These are phyloP conservation scores for Pleurotus platypus DNA, from an alignment of 768 basidiomycete genomes.

Conservation along the genomic window DNA sequence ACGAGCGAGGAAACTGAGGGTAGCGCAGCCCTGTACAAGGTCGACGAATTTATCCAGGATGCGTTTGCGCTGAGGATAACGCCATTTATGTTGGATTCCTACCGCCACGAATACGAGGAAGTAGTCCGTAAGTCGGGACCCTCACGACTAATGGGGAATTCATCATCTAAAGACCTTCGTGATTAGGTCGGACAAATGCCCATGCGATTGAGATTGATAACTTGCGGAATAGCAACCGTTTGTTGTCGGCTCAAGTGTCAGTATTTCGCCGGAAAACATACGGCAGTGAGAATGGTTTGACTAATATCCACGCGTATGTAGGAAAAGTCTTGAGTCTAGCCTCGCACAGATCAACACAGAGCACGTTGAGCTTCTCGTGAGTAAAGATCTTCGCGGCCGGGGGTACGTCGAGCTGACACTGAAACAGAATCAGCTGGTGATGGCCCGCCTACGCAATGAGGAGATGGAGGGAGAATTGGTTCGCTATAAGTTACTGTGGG, in stretches of 20 bases:
- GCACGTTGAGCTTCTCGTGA: slow-evolving; percentile 73
- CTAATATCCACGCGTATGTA: slow-evolving; percentile 22
- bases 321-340: slow-evolving; percentile 76
- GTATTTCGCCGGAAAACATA: slow-evolving; percentile 22
- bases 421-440: slow-evolving; percentile 83
- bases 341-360: slow-evolving; percentile 80
- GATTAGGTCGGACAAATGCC: slow-evolving; percentile 6
- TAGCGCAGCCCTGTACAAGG: slow-evolving; percentile 45
- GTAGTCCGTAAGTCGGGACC: slow-evolving; percentile 39
- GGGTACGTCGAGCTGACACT: too few species aligned
- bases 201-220: slow-evolving; percentile 83
- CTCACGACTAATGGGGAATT: not conserved
- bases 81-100: slow-evolving; percentile 93
- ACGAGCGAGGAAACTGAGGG: slow-evolving; percentile 22
- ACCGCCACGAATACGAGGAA: slow-evolving; percentile 87
- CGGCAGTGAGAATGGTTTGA: too few species aligned
- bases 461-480: slow-evolving; percentile 94
- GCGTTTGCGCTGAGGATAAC: slow-evolving; percentile 85
- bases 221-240: slow-evolving; percentile 76
- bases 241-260: slow-evolving; percentile 75
- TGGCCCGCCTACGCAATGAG: slow-evolving; percentile 82
- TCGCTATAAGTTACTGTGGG: slow-evolving; percentile 87
- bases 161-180: not conserved
- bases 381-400: slow-evolving; percentile 13
- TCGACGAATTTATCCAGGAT: slow-evolving; percentile 85